phyloP scores from a whole-genome alignment of 257 asterid genomes.

The Plantago ovata region DNA sequence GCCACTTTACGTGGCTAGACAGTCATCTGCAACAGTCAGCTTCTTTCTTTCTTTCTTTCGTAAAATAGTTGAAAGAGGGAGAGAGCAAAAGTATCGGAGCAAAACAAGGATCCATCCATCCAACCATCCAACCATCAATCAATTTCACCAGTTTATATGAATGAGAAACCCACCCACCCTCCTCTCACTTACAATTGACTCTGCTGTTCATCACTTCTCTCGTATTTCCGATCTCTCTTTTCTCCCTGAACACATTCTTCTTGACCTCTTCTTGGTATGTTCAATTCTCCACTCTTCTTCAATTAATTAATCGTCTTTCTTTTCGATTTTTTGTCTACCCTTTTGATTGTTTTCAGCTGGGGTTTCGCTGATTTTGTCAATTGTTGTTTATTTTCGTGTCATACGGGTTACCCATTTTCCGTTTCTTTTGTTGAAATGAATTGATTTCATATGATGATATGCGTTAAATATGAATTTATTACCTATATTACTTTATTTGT shows the following conservation, averaged over 20 bases:
- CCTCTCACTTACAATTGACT: constrained; percentile 73
- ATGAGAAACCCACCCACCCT: constrained; percentile 82
- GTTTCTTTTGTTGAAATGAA: neutral
- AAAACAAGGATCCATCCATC: constrained; percentile 31
- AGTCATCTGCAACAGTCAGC: no score
- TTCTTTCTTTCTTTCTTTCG: no score
- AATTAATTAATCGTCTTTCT: neutral
- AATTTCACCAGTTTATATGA: constrained; percentile 29
- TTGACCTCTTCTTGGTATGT: constrained; percentile 65
- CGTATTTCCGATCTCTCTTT: constrained; percentile 71
- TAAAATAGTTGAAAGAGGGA: constrained; percentile 7
- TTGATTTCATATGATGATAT: no score
- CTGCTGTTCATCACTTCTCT: constrained; percentile 56
- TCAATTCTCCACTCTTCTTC: neutral
- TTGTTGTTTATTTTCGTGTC: constrained; percentile 3
- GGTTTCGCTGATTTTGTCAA: constrained; percentile 13
- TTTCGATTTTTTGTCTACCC: constrained; percentile 6
- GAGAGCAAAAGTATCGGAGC: constrained; percentile 36
- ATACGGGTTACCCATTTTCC: neutral
- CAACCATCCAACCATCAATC: no score
- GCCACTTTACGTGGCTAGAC: no score
- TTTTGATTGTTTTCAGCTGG: constrained; percentile 17
- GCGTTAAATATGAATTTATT: no score
- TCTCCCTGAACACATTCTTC: constrained; percentile 76
- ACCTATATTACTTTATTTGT: no score